phyloP scores from a whole-genome alignment of 148 eudicot genomes.

The Fagopyrum homotropicum region DNA sequence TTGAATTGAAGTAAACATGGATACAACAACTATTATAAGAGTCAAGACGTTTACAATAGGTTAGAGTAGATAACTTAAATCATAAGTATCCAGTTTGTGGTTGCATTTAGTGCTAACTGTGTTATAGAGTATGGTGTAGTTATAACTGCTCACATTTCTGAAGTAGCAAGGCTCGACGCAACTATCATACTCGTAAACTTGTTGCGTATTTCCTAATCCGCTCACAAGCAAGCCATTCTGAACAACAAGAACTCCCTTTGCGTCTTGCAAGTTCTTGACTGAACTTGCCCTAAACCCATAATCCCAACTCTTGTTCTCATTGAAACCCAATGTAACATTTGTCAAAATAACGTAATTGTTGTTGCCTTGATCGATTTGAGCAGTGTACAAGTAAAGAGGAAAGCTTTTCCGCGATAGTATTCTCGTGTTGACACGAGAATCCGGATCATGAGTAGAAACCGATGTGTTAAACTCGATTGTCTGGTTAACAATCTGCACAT shows the following conservation, averaged over 20 bases:
- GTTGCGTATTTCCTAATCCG: conserved; percentile 62
- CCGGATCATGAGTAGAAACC: conserved; percentile 22
- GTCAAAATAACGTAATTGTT: conserved; percentile 26
- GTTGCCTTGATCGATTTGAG: conserved; percentile 35
- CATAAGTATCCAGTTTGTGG: background rate
- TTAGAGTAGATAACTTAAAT: background rate
- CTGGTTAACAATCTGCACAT: conserved; percentile 58
- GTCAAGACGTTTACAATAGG: background rate
- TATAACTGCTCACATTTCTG: conserved; percentile 45
- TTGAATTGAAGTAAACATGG: too few relatives aligned
- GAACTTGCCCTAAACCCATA: conserved; percentile 20
- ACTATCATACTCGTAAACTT: conserved; percentile 35
- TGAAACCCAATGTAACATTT: conserved; percentile 45
- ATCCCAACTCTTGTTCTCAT: conserved; percentile 27
- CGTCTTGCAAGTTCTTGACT: conserved; percentile 54
- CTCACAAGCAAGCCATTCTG: conserved; percentile 49
- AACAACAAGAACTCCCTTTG: conserved; percentile 51
- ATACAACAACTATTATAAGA: too few relatives aligned
- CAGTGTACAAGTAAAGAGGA: conserved; percentile 39
- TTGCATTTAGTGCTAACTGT: background rate
- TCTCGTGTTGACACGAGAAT: conserved; percentile 14
- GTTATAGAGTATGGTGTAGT: conserved; percentile 33
- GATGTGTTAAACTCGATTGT: conserved; percentile 43
- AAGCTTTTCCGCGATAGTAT: conserved; percentile 37
- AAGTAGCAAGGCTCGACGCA: conserved; percentile 37